phyloP scores from a whole-genome alignment of 1,284 basidiomycete species.

The Leccinum angustisporum region DNA sequence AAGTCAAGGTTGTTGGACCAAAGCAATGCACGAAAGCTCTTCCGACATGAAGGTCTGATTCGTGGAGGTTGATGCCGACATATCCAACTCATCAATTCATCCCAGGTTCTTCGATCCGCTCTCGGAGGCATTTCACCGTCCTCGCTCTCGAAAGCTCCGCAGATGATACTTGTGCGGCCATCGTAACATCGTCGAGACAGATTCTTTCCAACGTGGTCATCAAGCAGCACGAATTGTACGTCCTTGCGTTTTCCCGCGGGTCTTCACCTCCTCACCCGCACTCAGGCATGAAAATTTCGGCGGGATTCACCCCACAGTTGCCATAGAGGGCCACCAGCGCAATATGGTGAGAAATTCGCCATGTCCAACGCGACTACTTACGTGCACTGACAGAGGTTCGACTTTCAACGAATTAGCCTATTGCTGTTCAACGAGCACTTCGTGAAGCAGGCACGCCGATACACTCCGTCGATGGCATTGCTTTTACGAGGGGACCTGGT shows the following conservation, averaged over 20 bases:
- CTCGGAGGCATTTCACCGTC: conserved; percentile 50
- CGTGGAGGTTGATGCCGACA: neutral
- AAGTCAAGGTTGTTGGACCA: neutral
- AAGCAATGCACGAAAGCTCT: neutral
- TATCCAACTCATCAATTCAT: neutral
- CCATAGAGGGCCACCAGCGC: conserved; percentile 72
- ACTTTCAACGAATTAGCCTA: conserved; percentile 52
- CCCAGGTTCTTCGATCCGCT: neutral
- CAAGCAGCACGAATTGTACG: conserved; percentile 70
- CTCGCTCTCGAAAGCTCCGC: conserved; percentile 85
- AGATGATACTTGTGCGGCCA: conserved; percentile 86
- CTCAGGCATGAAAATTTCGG: conserved; percentile 66
- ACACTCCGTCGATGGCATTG: conserved; percentile 78
- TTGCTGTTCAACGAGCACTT: conserved; percentile 70
- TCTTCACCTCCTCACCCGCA: neutral
- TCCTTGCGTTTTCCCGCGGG: neutral
- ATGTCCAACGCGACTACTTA: neutral
- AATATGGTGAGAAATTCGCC: conserved; percentile 48
- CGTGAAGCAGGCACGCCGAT: conserved; percentile 58
- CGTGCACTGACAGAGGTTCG: neutral
- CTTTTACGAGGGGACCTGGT: conserved; percentile 91
- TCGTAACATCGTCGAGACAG: conserved; percentile 65
- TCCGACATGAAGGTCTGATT: neutral
- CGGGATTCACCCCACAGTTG: conserved; percentile 82
- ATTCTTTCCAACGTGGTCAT: conserved; percentile 84